These are phyloP conservation scores for Aureobasidium sp. DNA, from an alignment of 2,329 filamentous ascomycete species.

Conservation along the genomic window DNA sequence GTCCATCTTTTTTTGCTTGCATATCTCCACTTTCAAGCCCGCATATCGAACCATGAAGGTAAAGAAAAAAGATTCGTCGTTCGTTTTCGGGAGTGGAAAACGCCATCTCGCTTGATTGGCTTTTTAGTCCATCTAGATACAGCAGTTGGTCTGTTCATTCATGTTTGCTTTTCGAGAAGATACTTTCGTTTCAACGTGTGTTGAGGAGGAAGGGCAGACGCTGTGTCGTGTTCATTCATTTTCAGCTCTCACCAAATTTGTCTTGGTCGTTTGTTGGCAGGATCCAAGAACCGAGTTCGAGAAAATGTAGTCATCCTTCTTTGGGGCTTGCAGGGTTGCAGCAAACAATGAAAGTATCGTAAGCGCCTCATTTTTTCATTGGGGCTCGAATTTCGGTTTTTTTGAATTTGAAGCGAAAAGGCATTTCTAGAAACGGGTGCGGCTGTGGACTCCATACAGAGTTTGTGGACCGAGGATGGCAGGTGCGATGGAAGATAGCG, in stretches of 20 bases:
- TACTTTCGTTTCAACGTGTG: no score
- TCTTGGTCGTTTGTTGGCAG: no score
- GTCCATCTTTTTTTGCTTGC: not conserved
- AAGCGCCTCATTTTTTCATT: not conserved
- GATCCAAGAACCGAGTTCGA: no score
- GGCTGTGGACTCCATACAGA: not conserved
- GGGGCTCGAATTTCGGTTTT: not conserved
- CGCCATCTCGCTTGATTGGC: conserved; percentile 1
- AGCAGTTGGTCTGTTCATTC: no score
- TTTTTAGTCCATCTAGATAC: not conserved
- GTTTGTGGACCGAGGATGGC: not conserved
- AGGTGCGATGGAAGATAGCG: no score
- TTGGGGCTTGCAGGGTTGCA: not conserved
- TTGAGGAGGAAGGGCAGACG: no score
- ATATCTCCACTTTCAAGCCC: not conserved
- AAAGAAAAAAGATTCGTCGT: not conserved
- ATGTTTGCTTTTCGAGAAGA: not conserved
- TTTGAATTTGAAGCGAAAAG: not conserved
- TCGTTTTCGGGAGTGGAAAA: not conserved
- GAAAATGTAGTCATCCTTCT: not conserved
- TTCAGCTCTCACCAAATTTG: no score
- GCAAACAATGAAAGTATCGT: not conserved
- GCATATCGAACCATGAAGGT: not conserved
- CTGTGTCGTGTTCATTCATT: no score
- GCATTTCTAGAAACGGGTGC: not conserved